Base-by-base conservation (phyloP, 257 asterid species). In the Solanum neorickii region DNA sequence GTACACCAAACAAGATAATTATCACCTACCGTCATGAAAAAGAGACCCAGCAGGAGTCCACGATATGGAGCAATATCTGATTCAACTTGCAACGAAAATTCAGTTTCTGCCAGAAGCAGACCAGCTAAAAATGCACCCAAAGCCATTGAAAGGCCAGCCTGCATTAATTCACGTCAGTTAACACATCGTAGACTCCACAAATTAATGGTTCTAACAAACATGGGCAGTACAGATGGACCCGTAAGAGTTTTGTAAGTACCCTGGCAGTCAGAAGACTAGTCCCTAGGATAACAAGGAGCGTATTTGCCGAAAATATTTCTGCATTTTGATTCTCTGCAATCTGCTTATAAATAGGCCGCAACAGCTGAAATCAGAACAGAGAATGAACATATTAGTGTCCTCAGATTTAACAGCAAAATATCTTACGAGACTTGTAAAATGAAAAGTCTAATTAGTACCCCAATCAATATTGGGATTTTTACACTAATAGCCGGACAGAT, bases 61-160 rank as follows among this genome's bases (percentile, higher is more conserved):
- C 99, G 99, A 86, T 97, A 95, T 75, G 99, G 99, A 87, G 99
- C 99, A 92, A 97, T 97, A 93, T 97, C 99, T 78, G 99, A 97
- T 91, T 97, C 99, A 83, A 97, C 99, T 94, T 97, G 99, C 94
- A 97, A 91, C 13, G 99, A 96, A 90, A 97, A 97, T 90, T 97
- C 99, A 23, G 99, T 97, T 94, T 97, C 99, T 20, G 99, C 99
- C 77, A 97, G 94, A 91, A 97, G 99, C 94, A 97, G 93, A 89
- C 99, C 99, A 93, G 99, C 99, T 94, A 97, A 95, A 94, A 97
- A 97, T 88, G 99, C 99, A 88, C 99, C 99, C 88, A 97, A 87
- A 47, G 99, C 99, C 99, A 97, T 97, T 89, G 99, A 97, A 88
- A 97, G 96, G 86, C 99, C 99, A 92, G 99, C 99, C 99, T 97